phyloP scores from a whole-genome alignment of 2,329 filamentous ascomycete genomes.

The Penicillium glabrum region DNA sequence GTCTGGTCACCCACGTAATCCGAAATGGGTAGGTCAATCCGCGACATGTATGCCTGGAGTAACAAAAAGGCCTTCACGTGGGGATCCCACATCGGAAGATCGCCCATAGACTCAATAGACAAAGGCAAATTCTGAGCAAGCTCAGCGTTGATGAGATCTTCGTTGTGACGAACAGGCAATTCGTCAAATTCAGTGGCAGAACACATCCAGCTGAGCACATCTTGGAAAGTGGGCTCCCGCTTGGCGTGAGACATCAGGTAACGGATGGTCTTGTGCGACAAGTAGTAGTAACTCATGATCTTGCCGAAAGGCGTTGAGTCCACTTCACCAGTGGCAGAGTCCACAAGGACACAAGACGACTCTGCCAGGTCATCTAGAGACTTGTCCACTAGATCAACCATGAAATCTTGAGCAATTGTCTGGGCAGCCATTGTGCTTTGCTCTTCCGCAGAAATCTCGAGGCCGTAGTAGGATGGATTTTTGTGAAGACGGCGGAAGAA shows the following conservation, averaged over 20 bases:
- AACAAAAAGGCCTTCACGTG: conserved; percentile 95
- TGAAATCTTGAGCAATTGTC: conserved; percentile 85
- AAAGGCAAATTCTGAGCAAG: conserved; percentile 80
- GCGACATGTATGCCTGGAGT: conserved; percentile 91
- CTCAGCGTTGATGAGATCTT: conserved; percentile 94
- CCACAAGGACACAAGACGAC: conserved; percentile 79
- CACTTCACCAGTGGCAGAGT: conserved; percentile 78
- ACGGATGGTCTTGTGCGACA: conserved; percentile 91
- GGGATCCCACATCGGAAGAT: conserved; percentile 93
- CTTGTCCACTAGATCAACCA: conserved; percentile 87
- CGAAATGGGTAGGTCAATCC: conserved; percentile 86
- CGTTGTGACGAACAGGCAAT: conserved; percentile 94
- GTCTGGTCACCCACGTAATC: conserved; percentile 96
- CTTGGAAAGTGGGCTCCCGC: conserved; percentile 71
- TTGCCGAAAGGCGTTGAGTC: conserved; percentile 89
- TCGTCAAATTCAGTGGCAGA: conserved; percentile 95
- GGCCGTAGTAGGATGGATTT: conserved; percentile 96
- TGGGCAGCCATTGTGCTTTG: conserved; percentile 86
- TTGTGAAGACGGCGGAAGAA: conserved; percentile 98
- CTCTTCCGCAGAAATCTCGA: conserved; percentile 89
- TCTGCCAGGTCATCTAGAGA: conserved; percentile 78
- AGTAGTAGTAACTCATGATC: conserved; percentile 99
- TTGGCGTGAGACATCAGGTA: conserved; percentile 77
- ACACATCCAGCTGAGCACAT: conserved; percentile 89
- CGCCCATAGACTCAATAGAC: conserved; percentile 58